These are phyloP conservation scores for Mycena rosella DNA, from an alignment of 768 basidiomycete genomes.

Conservation along the genomic window DNA sequence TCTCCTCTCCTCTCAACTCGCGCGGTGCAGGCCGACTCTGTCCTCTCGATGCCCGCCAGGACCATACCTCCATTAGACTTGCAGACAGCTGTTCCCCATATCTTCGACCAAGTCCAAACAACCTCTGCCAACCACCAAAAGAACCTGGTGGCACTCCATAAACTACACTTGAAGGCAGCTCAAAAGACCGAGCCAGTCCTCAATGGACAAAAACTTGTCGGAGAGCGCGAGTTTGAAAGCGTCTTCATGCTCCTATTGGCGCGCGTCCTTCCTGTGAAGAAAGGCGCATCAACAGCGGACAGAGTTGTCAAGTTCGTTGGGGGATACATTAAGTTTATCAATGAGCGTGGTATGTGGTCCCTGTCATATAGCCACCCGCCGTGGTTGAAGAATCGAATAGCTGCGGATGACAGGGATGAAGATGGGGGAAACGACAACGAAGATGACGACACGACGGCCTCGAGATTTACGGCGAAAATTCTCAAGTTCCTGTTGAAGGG, in stretches of 20 bases:
- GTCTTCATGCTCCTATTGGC: constrained; percentile 61
- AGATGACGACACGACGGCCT: constrained; percentile 64
- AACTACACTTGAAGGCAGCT: constrained; percentile 78
- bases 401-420: constrained; percentile 51
- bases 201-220: constrained; percentile 61
- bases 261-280: constrained; percentile 78
- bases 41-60: constrained; percentile 26
- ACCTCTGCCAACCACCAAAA: constrained; percentile 88
- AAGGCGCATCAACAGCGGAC: constrained; percentile 82
- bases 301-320: constrained; percentile 86
- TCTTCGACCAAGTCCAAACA: constrained; percentile 84
- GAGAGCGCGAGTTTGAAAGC: constrained; percentile 75
- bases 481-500: constrained; percentile 80
- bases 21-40: not conserved
- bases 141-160: constrained; percentile 86
- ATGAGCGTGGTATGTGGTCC: constrained; percentile 75
- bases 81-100: constrained; percentile 61
- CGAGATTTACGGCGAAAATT: constrained; percentile 75
- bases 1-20: not conserved
- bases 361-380: not conserved
- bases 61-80: constrained; percentile 21
- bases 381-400: constrained; percentile 39
- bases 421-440: constrained; percentile 50
- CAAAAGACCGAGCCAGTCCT: constrained; percentile 53
- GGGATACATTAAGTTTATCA: constrained; percentile 80